Evolutionary conservation across 2,329 filamentous ascomycete species (phyloP).

Genomic region (Tolypocladium inflatum): DNA sequence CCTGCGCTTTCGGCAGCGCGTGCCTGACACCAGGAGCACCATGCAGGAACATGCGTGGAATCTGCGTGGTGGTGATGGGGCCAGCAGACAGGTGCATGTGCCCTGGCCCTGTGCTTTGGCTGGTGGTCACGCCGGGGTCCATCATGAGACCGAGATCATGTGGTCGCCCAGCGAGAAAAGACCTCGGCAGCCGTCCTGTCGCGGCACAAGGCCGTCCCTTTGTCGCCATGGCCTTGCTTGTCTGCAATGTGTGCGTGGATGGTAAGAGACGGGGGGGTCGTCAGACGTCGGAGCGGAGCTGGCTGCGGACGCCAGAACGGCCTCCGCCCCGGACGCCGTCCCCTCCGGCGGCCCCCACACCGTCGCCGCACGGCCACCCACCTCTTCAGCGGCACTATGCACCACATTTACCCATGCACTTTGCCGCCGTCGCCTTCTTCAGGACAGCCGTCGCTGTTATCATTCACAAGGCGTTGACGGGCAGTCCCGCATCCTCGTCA

Average conservation of each 20-base stretch:
- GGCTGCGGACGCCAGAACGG: conserved; percentile 28
- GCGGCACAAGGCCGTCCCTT: not conserved
- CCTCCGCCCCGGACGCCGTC: conserved; percentile 25
- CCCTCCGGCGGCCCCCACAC: conserved; percentile 24
- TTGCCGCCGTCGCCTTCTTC: conserved; percentile 21
- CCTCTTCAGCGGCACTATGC: conserved; percentile 29
- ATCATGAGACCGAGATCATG: not conserved
- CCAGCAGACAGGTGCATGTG: not conserved
- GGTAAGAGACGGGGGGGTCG: not conserved
- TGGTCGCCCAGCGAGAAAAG: not conserved
- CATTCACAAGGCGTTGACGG: too few relatives aligned
- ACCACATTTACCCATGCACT: conserved; percentile 37
- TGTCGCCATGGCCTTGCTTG: not conserved
- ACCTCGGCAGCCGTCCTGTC: not conserved
- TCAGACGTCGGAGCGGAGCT: conserved; percentile 8
- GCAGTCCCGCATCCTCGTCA: not conserved
- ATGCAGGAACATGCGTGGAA: not conserved
- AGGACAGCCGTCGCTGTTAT: too few relatives aligned
- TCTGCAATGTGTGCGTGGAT: not conserved
- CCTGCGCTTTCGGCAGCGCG: not conserved
- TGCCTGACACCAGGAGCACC: not conserved
- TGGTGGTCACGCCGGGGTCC: not conserved
- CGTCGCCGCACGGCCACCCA: conserved; percentile 33
- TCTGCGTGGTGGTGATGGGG: too few relatives aligned
- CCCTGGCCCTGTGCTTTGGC: not conserved